A percentile compares a stretch with the other conserved stretches of the same genome.
These are phyloP conservation scores for Neopestalotiopsis rosae DNA, from an alignment of 2,329 filamentous ascomycete genomes.

Conservation along the genomic window DNA sequence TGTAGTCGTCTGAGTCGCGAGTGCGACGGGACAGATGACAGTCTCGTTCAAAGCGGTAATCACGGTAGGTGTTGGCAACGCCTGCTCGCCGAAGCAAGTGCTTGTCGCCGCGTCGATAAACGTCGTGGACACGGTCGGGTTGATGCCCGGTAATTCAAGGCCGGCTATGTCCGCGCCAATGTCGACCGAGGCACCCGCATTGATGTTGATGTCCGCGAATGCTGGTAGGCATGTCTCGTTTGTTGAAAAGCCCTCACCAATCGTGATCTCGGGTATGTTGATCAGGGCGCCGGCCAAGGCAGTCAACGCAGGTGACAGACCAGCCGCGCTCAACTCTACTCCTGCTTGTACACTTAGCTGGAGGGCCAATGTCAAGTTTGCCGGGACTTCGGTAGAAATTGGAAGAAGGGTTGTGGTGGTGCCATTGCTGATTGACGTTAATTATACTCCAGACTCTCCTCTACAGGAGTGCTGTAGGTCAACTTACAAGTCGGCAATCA, in stretches of 20 bases:
- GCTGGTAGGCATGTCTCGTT: conserved; percentile 25
- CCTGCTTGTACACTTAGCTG: conserved; percentile 32
- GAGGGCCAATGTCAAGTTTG: conserved; percentile 29
- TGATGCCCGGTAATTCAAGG: conserved; percentile 27
- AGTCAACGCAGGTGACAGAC: conserved; percentile 25
- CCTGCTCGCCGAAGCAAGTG: conserved; percentile 28
- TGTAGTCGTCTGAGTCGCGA: not conserved
- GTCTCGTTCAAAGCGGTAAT: not conserved
- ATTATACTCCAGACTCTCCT: not conserved
- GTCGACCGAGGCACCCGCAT: conserved; percentile 35
- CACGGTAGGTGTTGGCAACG: not conserved
- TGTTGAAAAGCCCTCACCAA: conserved; percentile 21
- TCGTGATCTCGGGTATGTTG: conserved; percentile 31
- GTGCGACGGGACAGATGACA: not conserved
- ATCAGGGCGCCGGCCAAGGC: conserved; percentile 32
- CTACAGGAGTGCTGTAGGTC: too few relatives aligned
- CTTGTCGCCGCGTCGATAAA: conserved; percentile 30
- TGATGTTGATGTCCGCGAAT: conserved; percentile 34
- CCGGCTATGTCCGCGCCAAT: conserved; percentile 31
- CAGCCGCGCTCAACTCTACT: conserved; percentile 25
- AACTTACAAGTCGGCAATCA: conserved; percentile 33
- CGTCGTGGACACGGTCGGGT: conserved; percentile 32
- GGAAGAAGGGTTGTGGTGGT: conserved; percentile 29
- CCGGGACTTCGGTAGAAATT: conserved; percentile 25
- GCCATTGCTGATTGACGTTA: conserved; percentile 25